Base-by-base conservation (phyloP, 2,329 filamentous ascomycete species). In the Trichoderma sp. region DNA sequence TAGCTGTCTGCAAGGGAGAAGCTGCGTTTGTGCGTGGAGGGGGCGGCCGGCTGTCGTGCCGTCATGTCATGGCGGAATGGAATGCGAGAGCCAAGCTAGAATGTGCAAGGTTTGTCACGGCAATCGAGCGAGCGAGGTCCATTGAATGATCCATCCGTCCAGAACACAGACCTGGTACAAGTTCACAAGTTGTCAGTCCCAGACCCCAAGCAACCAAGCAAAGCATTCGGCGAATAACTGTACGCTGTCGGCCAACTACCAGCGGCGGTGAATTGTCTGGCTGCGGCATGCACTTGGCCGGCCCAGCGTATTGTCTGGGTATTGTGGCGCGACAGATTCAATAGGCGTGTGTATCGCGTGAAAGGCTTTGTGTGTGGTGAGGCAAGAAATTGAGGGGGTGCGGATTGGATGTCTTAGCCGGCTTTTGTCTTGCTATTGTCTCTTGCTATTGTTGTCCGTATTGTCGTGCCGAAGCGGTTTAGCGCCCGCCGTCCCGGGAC, bases 371-470 rank as follows among this genome's bases (percentile, higher is more conserved):
- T 59, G 57, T 59, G 61, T 26, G 17, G 43, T 26, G 30, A 67
- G 30, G 32, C 43, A 57, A 59, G 17, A 59, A 68, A 58, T 15
- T 58, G 53, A 47, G 34, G 36, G 55, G 53, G 65, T 47, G 65
- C 26, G 36, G 39, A 43, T 43, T 43, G 15, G 15, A 6, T 34
- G 63, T 67, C n/a, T 61, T 71, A 55, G 71, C 23, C 39, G 68
- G 39, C 28, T 57, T 62, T 72, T 66, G 61, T 58, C 36, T 78
- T 79, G 73, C 78, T 79, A 79, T 80, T 80, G 78, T 80, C 76
- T 74, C 26, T 76, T 77, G 65, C 75, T 80, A 80, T 80, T 80
- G 79, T 80, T 78, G 79, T 78, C 73, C 66, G 62, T 71, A 79
- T 79, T 80, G 75, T 75, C 39, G 43, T 50, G 66, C 74, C 23